Conservation (phyloP, 768 basidiomycete species). For the Amanita rubescens region DNA sequence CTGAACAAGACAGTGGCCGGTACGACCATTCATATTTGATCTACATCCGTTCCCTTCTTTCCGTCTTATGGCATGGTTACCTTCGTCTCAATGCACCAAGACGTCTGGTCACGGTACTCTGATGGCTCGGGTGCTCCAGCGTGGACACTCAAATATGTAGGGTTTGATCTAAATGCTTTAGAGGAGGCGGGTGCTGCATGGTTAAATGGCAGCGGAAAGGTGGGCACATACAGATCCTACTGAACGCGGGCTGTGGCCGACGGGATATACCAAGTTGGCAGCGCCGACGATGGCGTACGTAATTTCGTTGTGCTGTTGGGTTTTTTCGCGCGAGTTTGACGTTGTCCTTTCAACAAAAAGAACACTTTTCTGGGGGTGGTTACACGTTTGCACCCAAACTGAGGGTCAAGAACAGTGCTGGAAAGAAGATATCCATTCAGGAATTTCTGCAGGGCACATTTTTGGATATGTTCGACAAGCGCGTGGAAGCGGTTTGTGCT, state of each 20-base stretch:
- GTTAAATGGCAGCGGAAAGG: slow-evolving; percentile 61
- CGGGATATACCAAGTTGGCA: slow-evolving; percentile 90
- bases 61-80: slow-evolving; percentile 59
- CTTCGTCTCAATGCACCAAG: slow-evolving; percentile 83
- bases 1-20: slow-evolving; percentile 45
- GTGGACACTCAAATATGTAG: slow-evolving; percentile 85
- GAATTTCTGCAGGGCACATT: slow-evolving; percentile 78
- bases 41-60: slow-evolving; percentile 67
- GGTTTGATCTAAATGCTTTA: slow-evolving; percentile 75
- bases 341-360: slow-evolving; percentile 17
- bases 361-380: slow-evolving; percentile 92
- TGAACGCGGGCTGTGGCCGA: slow-evolving; percentile 86
- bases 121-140: slow-evolving; percentile 96
- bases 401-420: slow-evolving; percentile 38
- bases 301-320: not conserved
- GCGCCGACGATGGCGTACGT: slow-evolving; percentile 88
- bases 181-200: slow-evolving; percentile 86
- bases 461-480: slow-evolving; percentile 63
- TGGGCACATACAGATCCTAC: slow-evolving; percentile 57
- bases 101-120: slow-evolving; percentile 92
- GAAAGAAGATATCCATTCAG: slow-evolving; percentile 60
- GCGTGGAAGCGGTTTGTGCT: slow-evolving; percentile 63
- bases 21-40: slow-evolving; percentile 81
- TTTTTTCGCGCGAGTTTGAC: too few species aligned
- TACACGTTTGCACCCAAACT: slow-evolving; percentile 79